Evolutionary conservation across 2,329 filamentous ascomycete species (phyloP).

Genomic region (Setomelanomma holmii): DNA sequence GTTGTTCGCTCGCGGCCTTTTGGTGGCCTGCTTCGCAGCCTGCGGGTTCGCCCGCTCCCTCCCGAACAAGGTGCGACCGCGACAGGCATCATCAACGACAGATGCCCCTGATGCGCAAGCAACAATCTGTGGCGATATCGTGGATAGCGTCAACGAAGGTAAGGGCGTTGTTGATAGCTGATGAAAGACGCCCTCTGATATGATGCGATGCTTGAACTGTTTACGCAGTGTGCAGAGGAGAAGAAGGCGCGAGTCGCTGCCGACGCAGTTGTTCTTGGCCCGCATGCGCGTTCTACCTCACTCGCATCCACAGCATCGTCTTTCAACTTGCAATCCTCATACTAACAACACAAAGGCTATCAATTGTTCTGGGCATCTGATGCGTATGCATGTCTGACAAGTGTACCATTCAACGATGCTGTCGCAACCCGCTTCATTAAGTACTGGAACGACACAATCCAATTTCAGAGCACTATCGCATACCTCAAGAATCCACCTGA

Average conservation of each 20-base stretch:
- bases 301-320: not conserved
- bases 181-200: no score
- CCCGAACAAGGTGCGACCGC: slow-evolving; percentile 5
- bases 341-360: not conserved
- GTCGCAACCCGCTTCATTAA: slow-evolving; percentile 53
- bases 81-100: slow-evolving; percentile 7
- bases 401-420: slow-evolving; percentile 55
- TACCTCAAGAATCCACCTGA: slow-evolving; percentile 51
- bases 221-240: not conserved
- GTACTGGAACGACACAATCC: slow-evolving; percentile 55
- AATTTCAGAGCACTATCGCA: slow-evolving; percentile 54
- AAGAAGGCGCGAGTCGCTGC: not conserved
- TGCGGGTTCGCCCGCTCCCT: slow-evolving; percentile 9
- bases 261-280: not conserved
- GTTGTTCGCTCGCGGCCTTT: not conserved
- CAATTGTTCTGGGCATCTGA: slow-evolving; percentile 8
- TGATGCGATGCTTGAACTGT: no score
- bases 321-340: no score
- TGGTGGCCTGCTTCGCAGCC: slow-evolving; percentile 2
- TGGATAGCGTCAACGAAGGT: slow-evolving; percentile 14
- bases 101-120: slow-evolving; percentile 8
- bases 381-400: slow-evolving; percentile 48
- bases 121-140: slow-evolving; percentile 20
- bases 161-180: not conserved
- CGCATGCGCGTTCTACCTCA: not conserved